Evolutionary conservation across 345 rosid species (phyloP).

Genomic region (Populus alba): DNA sequence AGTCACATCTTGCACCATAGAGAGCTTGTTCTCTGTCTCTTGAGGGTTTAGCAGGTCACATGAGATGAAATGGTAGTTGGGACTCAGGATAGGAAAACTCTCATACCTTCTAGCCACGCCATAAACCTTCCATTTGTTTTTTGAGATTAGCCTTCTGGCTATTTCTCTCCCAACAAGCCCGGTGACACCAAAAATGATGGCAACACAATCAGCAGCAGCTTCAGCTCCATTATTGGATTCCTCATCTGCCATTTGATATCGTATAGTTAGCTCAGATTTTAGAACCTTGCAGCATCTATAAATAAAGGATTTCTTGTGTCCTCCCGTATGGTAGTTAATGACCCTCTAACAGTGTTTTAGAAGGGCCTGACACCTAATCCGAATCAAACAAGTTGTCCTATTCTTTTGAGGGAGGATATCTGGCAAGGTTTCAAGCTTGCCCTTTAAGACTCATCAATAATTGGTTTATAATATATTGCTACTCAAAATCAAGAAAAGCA

Average conservation of each 20-base stretch:
- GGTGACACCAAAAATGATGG: slow-evolving; percentile 74
- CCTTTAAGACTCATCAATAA: slow-evolving; percentile 10
- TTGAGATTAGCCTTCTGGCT: slow-evolving; percentile 45
- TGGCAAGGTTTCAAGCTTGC: slow-evolving; percentile 9
- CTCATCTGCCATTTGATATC: slow-evolving; percentile 36
- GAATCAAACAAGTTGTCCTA: slow-evolving; percentile 3
- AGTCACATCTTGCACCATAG: slow-evolving; percentile 48
- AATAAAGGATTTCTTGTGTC: neutral
- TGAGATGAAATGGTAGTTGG: slow-evolving; percentile 59
- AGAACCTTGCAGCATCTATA: neutral
- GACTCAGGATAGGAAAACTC: slow-evolving; percentile 32
- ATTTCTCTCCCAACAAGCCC: slow-evolving; percentile 89
- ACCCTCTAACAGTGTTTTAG: neutral
- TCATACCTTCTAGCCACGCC: slow-evolving; percentile 73
- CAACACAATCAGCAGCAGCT: slow-evolving; percentile 38
- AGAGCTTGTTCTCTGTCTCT: slow-evolving; percentile 49
- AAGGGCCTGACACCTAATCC: neutral
- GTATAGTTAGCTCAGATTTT: neutral
- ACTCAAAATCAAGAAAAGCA: neutral
- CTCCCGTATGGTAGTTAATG: neutral
- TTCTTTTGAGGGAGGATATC: slow-evolving; percentile 15
- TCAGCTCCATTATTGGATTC: slow-evolving; percentile 20
- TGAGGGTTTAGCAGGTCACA: slow-evolving; percentile 63
- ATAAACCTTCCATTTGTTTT: slow-evolving; percentile 67
- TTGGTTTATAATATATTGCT: neutral